Evolutionary conservation across 148 eudicot genomes (phyloP).

Genomic region (Amaranthus hypochondriacus): DNA sequence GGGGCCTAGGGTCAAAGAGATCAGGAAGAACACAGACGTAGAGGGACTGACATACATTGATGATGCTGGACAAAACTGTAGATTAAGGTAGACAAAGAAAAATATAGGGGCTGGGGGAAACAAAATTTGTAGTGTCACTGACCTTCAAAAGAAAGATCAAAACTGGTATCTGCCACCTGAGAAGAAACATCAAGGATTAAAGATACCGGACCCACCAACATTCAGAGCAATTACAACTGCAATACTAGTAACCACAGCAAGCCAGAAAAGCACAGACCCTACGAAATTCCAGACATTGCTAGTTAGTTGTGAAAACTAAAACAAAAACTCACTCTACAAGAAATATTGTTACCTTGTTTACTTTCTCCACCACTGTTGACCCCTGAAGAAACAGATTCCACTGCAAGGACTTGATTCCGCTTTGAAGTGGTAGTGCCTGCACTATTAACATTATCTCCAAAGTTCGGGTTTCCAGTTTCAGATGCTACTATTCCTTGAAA

Average conservation of each 20-base stretch:
- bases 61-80: slow-evolving; percentile 2
- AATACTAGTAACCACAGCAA: slow-evolving; percentile 60
- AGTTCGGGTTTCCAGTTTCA: slow-evolving; percentile 51
- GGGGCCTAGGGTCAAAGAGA: not conserved
- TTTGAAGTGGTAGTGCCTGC: slow-evolving; percentile 32
- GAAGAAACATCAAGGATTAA: slow-evolving; percentile 56
- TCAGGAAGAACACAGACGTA: not conserved
- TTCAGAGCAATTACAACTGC: slow-evolving; percentile 62
- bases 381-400: slow-evolving; percentile 26
- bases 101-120: not conserved
- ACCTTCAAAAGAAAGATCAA: slow-evolving; percentile 12
- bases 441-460: slow-evolving; percentile 29
- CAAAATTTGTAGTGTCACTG: slow-evolving; percentile 1
- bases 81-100: not conserved
- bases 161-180: not conserved
- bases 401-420: slow-evolving; percentile 19
- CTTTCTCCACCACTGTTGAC: slow-evolving; percentile 31
- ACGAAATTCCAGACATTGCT: slow-evolving; percentile 22
- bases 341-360: slow-evolving; percentile 48
- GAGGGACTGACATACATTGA: not conserved
- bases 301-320: slow-evolving; percentile 16
- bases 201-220: slow-evolving; percentile 63
- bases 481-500: slow-evolving; percentile 90
- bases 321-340: not conserved
- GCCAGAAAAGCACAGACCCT: slow-evolving; percentile 80